Evolutionary conservation across 208 protist genomes (phyloP).

Genomic region (Trypanosoma caninum): DNA sequence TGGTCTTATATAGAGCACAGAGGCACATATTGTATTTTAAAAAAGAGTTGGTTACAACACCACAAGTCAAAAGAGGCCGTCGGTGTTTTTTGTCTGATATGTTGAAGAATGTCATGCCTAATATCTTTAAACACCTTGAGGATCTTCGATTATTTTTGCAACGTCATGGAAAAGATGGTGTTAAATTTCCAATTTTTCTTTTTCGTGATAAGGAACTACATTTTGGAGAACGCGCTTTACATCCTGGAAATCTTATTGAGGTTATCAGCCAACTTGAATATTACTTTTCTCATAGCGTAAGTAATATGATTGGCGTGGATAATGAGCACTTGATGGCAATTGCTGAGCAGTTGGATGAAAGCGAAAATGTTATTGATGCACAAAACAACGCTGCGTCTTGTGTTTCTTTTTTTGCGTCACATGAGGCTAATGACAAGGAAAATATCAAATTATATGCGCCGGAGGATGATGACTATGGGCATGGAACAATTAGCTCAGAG

Average conservation of each 20-base stretch:
- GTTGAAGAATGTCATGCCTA: conserved; percentile 29
- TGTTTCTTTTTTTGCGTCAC: not conserved
- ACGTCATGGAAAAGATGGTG: conserved; percentile 15
- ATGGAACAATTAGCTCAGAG: conserved; percentile 20
- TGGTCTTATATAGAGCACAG: conserved; percentile 12
- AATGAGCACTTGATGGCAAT: conserved; percentile 16
- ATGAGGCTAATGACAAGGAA: not conserved
- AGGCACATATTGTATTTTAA: conserved; percentile 21
- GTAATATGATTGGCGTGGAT: conserved; percentile 24
- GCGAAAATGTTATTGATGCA: conserved; percentile 4
- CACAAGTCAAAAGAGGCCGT: conserved; percentile 22
- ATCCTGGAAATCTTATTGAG: conserved; percentile 30
- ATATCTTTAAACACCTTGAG: conserved; percentile 8
- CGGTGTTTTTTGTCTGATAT: conserved; percentile 34
- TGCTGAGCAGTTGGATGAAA: conserved; percentile 14
- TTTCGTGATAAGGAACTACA: conserved; percentile 35
- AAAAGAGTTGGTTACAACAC: conserved; percentile 25
- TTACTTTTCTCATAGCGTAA: conserved; percentile 26
- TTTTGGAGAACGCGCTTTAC: conserved; percentile 25
- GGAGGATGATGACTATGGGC: conserved; percentile 9
- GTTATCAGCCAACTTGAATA: conserved; percentile 28
- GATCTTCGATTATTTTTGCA: conserved; percentile 7
- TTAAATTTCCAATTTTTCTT: conserved; percentile 31
- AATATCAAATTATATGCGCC: not conserved
- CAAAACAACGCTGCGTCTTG: not conserved